Base-by-base conservation (phyloP, 2,329 filamentous ascomycete species). In the Penicillium polonicum region DNA sequence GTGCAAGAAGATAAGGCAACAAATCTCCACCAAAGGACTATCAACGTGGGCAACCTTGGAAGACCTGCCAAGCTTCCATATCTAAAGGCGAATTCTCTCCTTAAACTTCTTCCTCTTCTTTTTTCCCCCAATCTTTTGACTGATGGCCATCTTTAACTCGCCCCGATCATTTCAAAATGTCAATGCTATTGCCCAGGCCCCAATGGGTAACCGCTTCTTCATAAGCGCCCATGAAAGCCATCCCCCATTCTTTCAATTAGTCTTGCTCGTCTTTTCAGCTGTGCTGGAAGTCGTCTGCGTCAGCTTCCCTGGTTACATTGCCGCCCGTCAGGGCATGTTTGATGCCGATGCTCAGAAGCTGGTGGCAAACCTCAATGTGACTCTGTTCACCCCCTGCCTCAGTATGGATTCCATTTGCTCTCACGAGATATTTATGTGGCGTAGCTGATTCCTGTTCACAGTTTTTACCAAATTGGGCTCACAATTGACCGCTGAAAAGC, bases 401-500 rank as follows among this genome's bases (percentile, higher is more conserved):
- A 95, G 91, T 95, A 86, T 61, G 88, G 77, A 36, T 46, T 23
- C 12, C 31, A 12, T 13, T 48, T 5, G 45, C 67, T 48, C 27
- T 13, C 50, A 41, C 2, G 13, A 17, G 31, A 48, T 41, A 4
- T 9, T 35, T 29, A 23, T 35, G 4, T 21, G 27, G 48, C 27
- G 23, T 23, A 43, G 49, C 45, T 55, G n/a, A 54, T 36, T 29
- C 19, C 3, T 3, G 2, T 21, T 17, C 41, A 27, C 63, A 94
- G 92, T 99, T 75, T 99, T 97, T 76, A 96, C 91, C 17, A 99
- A 99, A 76, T 84, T 99, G 39, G 94, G 92, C 7, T 96, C 92
- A 1, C 93, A 99, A 76, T 83, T 99, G 58, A 96, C 90, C 45
- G 90, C 92, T 54, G 89, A 94, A 60, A 97, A 96, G 76, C 84